Percentiles rank a stretch among this genome's conserved stretches.
phyloP scores from a whole-genome alignment of 371 early-diverging fungal species.

The Mortierella sp. region DNA sequence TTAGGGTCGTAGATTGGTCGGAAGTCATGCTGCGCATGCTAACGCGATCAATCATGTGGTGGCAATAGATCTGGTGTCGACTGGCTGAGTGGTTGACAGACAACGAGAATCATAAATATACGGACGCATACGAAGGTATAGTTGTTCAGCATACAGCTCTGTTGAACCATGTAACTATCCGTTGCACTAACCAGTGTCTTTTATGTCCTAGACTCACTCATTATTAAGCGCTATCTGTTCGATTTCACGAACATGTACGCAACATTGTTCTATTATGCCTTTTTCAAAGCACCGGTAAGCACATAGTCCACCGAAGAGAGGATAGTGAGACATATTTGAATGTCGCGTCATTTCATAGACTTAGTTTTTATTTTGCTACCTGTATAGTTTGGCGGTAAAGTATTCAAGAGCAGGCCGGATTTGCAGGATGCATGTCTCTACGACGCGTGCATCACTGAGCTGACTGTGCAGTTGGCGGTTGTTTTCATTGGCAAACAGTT shows the following conservation, averaged over 20 bases:
- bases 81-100: constrained; percentile 55
- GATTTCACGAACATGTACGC: constrained; percentile 68
- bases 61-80: constrained; percentile 38
- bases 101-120: constrained; percentile 62
- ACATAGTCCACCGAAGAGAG: neutral
- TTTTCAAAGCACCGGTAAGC: constrained; percentile 59
- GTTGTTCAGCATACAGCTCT: no score
- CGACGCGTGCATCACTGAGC: constrained; percentile 61
- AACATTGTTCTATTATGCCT: constrained; percentile 63
- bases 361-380: no score
- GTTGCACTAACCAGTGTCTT: neutral
- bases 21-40: neutral
- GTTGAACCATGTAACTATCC: neutral
- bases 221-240: constrained; percentile 65
- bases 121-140: constrained; percentile 57
- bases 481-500: constrained; percentile 67
- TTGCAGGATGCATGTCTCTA: constrained; percentile 32
- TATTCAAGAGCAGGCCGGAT: constrained; percentile 25
- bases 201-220: constrained; percentile 55
- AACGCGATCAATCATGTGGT: no score
- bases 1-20: no score
- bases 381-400: constrained; percentile 40
- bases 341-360: neutral
- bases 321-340: neutral
- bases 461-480: constrained; percentile 65